These are phyloP conservation scores for Mimosa pudica DNA, from an alignment of 306 rosid genomes.

Conservation along the genomic window DNA sequence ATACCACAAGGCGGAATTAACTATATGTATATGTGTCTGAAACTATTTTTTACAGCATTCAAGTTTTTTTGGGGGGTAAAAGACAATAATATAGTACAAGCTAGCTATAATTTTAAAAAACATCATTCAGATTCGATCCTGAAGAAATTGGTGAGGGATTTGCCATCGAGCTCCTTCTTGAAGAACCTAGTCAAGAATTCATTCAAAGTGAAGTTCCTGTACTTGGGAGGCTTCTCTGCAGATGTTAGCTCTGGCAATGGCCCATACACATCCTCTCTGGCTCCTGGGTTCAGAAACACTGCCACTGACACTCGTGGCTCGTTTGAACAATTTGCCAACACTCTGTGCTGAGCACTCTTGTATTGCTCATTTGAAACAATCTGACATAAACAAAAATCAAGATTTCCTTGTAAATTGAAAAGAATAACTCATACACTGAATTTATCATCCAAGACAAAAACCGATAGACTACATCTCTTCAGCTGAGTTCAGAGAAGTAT, in stretches of 20 bases:
- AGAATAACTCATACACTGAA: neutral
- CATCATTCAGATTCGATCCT: conserved; percentile 32
- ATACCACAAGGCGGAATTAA: no score
- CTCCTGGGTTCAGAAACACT: conserved; percentile 58
- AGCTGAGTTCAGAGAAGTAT: no score
- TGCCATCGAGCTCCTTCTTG: conserved; percentile 63
- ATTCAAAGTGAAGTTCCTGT: conserved; percentile 42
- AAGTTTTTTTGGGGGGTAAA: no score
- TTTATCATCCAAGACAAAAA: neutral
- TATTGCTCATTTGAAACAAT: conserved; percentile 64
- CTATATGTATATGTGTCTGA: no score
- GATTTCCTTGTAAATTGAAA: neutral
- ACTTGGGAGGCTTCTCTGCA: conserved; percentile 52
- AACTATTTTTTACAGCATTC: no score
- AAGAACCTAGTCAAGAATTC: conserved; percentile 66
- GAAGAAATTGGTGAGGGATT: conserved; percentile 59
- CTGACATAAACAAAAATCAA: conserved; percentile 32
- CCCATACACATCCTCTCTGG: conserved; percentile 55
- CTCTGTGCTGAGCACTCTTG: conserved; percentile 78
- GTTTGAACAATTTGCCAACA: conserved; percentile 50
- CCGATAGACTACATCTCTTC: no score
- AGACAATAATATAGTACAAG: neutral
- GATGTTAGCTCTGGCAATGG: conserved; percentile 76
- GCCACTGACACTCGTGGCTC: conserved; percentile 64
- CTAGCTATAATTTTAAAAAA: neutral